Conservation (phyloP, 257 asterid genomes). For the Solanum arcanum region DNA sequence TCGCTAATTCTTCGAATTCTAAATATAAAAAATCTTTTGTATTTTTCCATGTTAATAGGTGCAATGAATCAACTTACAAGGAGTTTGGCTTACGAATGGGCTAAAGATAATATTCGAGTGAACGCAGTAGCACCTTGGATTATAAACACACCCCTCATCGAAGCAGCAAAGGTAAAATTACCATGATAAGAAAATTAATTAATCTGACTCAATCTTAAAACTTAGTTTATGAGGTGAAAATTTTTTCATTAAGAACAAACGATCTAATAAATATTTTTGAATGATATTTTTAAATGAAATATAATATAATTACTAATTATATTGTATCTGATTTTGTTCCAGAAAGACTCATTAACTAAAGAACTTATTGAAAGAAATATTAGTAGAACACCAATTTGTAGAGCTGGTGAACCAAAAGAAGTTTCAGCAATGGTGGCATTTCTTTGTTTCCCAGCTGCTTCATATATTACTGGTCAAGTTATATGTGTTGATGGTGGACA, state of each 20-base stretch:
- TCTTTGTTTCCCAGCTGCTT: conserved; percentile 22
- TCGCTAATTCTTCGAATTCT: not conserved
- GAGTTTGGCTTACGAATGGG: conserved; percentile 27
- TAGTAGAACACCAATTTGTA: not conserved
- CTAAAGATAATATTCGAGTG: not conserved
- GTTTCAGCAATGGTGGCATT: conserved; percentile 20
- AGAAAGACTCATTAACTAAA: not conserved
- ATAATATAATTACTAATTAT: not conserved
- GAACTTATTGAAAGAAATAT: not conserved
- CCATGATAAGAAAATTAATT: too few species aligned
- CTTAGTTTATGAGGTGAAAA: too few species aligned
- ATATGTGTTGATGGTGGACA: conserved; percentile 18
- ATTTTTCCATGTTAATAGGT: not conserved
- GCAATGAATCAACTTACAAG: conserved; percentile 22
- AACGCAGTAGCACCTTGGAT: conserved; percentile 23
- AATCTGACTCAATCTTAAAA: too few species aligned
- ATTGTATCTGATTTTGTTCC: not conserved
- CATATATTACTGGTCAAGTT: conserved; percentile 13
- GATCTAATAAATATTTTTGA: too few species aligned
- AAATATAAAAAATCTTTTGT: too few species aligned
- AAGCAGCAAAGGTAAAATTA: not conserved
- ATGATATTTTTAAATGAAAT: not conserved
- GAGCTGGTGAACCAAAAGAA: conserved; percentile 12
- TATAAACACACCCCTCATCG: conserved; percentile 4
- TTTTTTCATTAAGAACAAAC: too few species aligned